Conservation (phyloP, 495 filamentous ascomycete genomes). For the Chlorociboria aeruginascens region DNA sequence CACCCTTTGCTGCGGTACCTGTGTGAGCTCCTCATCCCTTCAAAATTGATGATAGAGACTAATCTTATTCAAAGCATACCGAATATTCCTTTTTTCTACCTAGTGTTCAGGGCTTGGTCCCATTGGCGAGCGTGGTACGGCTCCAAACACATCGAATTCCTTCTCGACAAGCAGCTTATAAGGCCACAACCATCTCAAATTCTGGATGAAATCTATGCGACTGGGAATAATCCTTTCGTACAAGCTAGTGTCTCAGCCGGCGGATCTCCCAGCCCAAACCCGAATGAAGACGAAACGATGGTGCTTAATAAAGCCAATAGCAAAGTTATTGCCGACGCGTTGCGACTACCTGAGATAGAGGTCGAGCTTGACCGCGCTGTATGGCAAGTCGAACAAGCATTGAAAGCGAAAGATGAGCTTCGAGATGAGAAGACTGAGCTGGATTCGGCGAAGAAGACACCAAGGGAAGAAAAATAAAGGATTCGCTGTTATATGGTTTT, state of each 20-base stretch:
- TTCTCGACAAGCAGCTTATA: slow-evolving; percentile 60
- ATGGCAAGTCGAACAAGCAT: slow-evolving; percentile 65
- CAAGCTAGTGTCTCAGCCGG: not conserved
- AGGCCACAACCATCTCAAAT: slow-evolving; percentile 45
- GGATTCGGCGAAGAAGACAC: slow-evolving; percentile 4
- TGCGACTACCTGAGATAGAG: slow-evolving; percentile 73
- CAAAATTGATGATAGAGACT: not conserved
- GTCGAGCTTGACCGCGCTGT: slow-evolving; percentile 85
- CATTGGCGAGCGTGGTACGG: slow-evolving; percentile 66
- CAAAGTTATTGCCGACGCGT: slow-evolving; percentile 50
- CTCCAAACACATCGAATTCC: slow-evolving; percentile 72
- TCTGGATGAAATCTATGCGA: slow-evolving; percentile 63
- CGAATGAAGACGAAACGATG: slow-evolving; percentile 34
- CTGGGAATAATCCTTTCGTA: slow-evolving; percentile 18
- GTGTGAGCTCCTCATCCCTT: slow-evolving; percentile 43
- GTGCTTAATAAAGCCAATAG: slow-evolving; percentile 48
- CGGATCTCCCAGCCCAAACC: not conserved
- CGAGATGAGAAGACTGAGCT: slow-evolving; percentile 21
- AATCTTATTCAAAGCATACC: slow-evolving; percentile 47
- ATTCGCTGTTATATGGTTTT: not conserved
- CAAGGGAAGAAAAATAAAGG: slow-evolving; percentile 4
- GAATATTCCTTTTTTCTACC: slow-evolving; percentile 96
- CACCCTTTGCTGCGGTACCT: slow-evolving; percentile 71
- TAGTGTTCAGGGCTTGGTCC: slow-evolving; percentile 66
- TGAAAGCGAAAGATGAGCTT: slow-evolving; percentile 34